Conservation (phyloP, 441 rosid genomes). For the Erysimum pusillum region DNA sequence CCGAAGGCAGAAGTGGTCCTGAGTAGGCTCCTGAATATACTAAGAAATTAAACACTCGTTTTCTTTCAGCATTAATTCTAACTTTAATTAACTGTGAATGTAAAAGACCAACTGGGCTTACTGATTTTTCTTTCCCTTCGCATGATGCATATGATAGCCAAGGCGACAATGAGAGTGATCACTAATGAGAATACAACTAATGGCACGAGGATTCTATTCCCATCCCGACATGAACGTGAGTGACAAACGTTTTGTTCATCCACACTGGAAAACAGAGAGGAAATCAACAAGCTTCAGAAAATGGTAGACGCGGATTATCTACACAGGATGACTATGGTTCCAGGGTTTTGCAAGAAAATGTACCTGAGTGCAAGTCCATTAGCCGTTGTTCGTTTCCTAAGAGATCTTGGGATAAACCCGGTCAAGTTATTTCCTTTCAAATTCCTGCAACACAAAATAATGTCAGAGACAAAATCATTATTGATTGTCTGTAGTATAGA, state of each 20-base stretch:
- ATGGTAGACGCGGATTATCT: background rate
- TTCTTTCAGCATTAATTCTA: background rate
- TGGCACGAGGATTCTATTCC: constrained; percentile 48
- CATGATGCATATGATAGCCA: constrained; percentile 44
- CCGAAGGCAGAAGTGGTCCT: constrained; percentile 49
- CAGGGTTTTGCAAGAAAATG: constrained; percentile 15
- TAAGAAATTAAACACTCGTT: constrained; percentile 26
- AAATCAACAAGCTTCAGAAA: constrained; percentile 23
- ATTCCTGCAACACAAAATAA: constrained; percentile 49
- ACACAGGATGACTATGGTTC: background rate
- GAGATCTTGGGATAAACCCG: constrained; percentile 59
- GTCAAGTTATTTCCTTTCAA: constrained; percentile 61
- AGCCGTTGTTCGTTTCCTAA: constrained; percentile 46
- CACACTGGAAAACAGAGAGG: constrained; percentile 50
- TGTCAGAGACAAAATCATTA: constrained; percentile 22
- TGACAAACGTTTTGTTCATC: constrained; percentile 59
- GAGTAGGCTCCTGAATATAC: constrained; percentile 45
- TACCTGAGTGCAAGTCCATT: constrained; percentile 56
- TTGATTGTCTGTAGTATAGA: constrained; percentile 1
- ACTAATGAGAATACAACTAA: constrained; percentile 48
- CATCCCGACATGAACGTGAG: constrained; percentile 51
- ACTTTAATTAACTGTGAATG: background rate
- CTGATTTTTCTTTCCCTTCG: constrained; percentile 48
- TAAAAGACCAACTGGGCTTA: constrained; percentile 18
- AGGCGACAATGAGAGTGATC: constrained; percentile 43